phyloP scores from a whole-genome alignment of 2,329 filamentous ascomycete genomes.

The Alternaria novae-zelandiae region DNA sequence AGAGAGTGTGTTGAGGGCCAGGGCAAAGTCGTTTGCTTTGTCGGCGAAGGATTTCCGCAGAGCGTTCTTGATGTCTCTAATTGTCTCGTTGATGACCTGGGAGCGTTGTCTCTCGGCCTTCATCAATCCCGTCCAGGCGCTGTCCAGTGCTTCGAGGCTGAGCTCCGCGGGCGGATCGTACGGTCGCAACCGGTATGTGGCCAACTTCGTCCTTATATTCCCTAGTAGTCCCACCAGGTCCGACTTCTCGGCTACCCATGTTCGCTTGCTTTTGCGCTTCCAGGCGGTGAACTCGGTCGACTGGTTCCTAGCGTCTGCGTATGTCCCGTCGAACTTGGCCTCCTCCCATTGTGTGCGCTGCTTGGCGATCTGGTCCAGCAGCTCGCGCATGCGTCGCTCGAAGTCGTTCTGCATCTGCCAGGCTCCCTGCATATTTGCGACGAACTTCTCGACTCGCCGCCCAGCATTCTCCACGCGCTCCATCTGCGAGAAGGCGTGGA shows the following conservation, averaged over 20 bases:
- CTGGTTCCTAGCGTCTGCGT: slow-evolving; percentile 89
- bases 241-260: slow-evolving; percentile 98
- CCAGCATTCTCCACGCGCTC: slow-evolving; percentile 98
- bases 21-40: slow-evolving; percentile 97
- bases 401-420: slow-evolving; percentile 99
- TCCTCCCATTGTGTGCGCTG: slow-evolving; percentile 80
- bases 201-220: slow-evolving; percentile 98
- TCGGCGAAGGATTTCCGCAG: slow-evolving; percentile 92
- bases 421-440: slow-evolving; percentile 97
- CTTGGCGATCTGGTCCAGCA: slow-evolving; percentile 75
- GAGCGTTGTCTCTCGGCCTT: slow-evolving; percentile 86
- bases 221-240: slow-evolving; percentile 90
- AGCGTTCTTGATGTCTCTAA: slow-evolving; percentile 97
- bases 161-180: slow-evolving; percentile 90
- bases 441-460: slow-evolving; percentile 95
- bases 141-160: slow-evolving; percentile 80
- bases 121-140: slow-evolving; percentile 80
- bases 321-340: slow-evolving; percentile 87
- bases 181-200: slow-evolving; percentile 87
- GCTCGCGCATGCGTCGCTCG: slow-evolving; percentile 84
- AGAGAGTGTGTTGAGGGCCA: slow-evolving; percentile 93
- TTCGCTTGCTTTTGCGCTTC: slow-evolving; percentile 87
- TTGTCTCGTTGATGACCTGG: slow-evolving; percentile 96
- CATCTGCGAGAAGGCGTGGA: slow-evolving; percentile 99
- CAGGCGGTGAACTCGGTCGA: slow-evolving; percentile 82